These are phyloP conservation scores for Polytolypa hystricis DNA, from an alignment of 2,329 filamentous ascomycete genomes.

Conservation along the genomic window DNA sequence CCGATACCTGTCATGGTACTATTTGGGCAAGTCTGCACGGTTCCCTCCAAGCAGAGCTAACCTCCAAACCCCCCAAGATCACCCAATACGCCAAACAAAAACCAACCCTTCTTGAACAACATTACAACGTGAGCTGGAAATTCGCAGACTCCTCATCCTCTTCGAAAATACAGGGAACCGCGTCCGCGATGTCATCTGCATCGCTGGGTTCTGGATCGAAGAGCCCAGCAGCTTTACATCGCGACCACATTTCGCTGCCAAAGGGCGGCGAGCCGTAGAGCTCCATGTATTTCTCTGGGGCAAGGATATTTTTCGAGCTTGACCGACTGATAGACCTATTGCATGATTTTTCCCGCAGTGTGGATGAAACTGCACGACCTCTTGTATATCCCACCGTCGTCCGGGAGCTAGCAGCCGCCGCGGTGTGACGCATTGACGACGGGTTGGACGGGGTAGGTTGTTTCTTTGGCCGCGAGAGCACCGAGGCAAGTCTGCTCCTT, in stretches of 20 bases:
- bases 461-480: slow-evolving; percentile 27
- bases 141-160: slow-evolving; percentile 30
- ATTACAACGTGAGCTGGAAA: slow-evolving; percentile 30
- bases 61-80: background rate
- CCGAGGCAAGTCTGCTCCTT: slow-evolving; percentile 25
- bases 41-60: too few relatives aligned
- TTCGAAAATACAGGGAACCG: slow-evolving; percentile 20
- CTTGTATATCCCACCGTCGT: slow-evolving; percentile 79
- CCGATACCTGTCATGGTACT: too few relatives aligned
- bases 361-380: slow-evolving; percentile 44
- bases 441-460: slow-evolving; percentile 36
- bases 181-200: slow-evolving; percentile 5
- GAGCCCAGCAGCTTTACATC: slow-evolving; percentile 28
- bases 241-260: slow-evolving; percentile 34
- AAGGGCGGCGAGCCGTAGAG: slow-evolving; percentile 32
- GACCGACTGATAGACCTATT: slow-evolving; percentile 14
- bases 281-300: slow-evolving; percentile 33
- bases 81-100: background rate
- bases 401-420: slow-evolving; percentile 58
- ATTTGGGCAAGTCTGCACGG: too few relatives aligned
- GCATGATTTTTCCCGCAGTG: slow-evolving; percentile 16
- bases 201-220: slow-evolving; percentile 23
- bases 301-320: slow-evolving; percentile 19
- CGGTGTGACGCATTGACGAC: slow-evolving; percentile 46
- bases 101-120: too few relatives aligned